Conservation (phyloP, 2,329 filamentous ascomycete species). For the Fusarium robinianum region DNA sequence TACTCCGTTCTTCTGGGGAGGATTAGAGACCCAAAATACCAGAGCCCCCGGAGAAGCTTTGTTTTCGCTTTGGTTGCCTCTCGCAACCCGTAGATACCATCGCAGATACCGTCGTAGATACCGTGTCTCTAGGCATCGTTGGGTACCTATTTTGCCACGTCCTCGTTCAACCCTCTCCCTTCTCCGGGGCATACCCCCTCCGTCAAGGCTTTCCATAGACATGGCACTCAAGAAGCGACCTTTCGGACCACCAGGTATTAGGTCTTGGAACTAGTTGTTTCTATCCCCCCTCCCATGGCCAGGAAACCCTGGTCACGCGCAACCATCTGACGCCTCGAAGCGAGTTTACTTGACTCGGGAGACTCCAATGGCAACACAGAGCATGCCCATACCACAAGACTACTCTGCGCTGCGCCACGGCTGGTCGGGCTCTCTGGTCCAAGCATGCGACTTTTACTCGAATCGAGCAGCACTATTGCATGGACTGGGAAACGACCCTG, state of each 20-base stretch:
- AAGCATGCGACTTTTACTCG: constrained; percentile 9
- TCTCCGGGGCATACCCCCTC: too few relatives aligned
- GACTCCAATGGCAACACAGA: constrained; percentile 3
- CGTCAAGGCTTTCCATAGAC: too few relatives aligned
- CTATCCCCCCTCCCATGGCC: constrained; percentile 3
- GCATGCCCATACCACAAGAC: constrained; percentile 11
- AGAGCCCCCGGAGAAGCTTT: not conserved
- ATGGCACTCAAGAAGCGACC: too few relatives aligned
- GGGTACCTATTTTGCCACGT: constrained; percentile 15
- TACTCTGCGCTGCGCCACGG: constrained; percentile 11
- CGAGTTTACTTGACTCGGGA: constrained; percentile 4
- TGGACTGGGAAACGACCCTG: constrained; percentile 22
- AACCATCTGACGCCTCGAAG: too few relatives aligned
- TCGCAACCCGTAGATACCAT: constrained; percentile 10
- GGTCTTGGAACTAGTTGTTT: constrained; percentile 2
- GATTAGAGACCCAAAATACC: constrained; percentile 1
- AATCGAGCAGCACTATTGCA: constrained; percentile 26
- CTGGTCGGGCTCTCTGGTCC: constrained; percentile 10
- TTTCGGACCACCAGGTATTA: too few relatives aligned
- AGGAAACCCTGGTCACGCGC: constrained; percentile 17
- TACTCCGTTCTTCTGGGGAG: too few relatives aligned
- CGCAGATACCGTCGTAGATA: too few relatives aligned
- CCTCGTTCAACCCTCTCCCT: constrained; percentile 13
- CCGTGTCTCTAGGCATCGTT: too few relatives aligned
- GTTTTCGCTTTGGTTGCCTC: constrained; percentile 3